phyloP scores from a whole-genome alignment of 306 rosid species.

The Calophaca sinica region DNA sequence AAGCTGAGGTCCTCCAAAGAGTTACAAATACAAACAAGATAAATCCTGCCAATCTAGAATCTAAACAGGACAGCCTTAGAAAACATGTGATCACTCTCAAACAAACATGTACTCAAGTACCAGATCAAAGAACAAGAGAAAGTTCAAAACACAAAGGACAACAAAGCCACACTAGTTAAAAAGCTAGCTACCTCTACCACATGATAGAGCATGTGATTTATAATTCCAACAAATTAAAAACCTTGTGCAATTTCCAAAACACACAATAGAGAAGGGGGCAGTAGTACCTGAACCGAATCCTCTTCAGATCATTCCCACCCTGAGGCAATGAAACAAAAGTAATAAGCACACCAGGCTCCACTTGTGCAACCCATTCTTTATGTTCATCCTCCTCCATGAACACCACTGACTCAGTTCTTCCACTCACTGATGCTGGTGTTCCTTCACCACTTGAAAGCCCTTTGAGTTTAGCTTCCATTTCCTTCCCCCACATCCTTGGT shows the following conservation, averaged over 20 bases:
- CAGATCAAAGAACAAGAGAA: slow-evolving; percentile 48
- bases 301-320: slow-evolving; percentile 96
- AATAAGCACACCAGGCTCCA: slow-evolving; percentile 98
- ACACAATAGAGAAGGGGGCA: slow-evolving; percentile 34
- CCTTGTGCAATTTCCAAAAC: slow-evolving; percentile 46
- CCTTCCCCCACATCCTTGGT: slow-evolving; percentile 90
- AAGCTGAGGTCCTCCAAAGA: slow-evolving; percentile 50
- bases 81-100: slow-evolving; percentile 55
- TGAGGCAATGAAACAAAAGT: slow-evolving; percentile 91
- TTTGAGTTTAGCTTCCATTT: slow-evolving; percentile 79
- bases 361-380: slow-evolving; percentile 96
- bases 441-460: slow-evolving; percentile 92
- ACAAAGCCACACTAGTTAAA: slow-evolving; percentile 51
- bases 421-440: slow-evolving; percentile 93
- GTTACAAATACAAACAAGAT: slow-evolving; percentile 50
- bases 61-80: slow-evolving; percentile 47
- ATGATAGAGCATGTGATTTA: slow-evolving; percentile 56
- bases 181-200: slow-evolving; percentile 44
- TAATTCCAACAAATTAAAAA: slow-evolving; percentile 48
- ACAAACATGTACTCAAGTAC: slow-evolving; percentile 46
- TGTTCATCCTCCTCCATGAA: slow-evolving; percentile 97
- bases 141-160: slow-evolving; percentile 57
- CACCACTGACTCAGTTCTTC: slow-evolving; percentile 76
- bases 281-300: slow-evolving; percentile 91
- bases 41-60: slow-evolving; percentile 54